Conservation (phyloP, 306 rosid genomes). For the Canavalia ensiformis region DNA sequence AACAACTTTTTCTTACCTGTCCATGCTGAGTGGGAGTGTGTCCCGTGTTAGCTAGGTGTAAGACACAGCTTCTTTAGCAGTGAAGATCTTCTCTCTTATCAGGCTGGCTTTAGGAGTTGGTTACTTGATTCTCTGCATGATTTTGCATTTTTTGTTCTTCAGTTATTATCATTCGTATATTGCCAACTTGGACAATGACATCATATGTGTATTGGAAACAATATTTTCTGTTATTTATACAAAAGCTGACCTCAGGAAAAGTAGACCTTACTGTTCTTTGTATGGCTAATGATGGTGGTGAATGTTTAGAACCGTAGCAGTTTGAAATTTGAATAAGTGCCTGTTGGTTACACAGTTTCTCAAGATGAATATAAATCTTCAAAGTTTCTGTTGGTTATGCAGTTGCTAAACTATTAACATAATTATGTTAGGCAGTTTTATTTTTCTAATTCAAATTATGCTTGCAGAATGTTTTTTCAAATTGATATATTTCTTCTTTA, state of each 20-base stretch:
- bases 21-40: background rate
- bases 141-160: slow-evolving; percentile 32
- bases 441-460: slow-evolving; percentile 14
- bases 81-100: slow-evolving; percentile 11
- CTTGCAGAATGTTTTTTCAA: slow-evolving; percentile 32
- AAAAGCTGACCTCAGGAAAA: background rate
- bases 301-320: background rate
- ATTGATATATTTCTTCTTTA: slow-evolving; percentile 20
- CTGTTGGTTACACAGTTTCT: slow-evolving; percentile 14
- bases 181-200: slow-evolving; percentile 8
- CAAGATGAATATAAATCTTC: slow-evolving; percentile 16
- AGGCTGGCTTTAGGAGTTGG: background rate
- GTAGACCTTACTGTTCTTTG: background rate
- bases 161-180: background rate
- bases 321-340: background rate
- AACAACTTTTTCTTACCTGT: background rate
- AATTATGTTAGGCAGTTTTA: slow-evolving; percentile 21
- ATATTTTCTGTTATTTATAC: background rate
- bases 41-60: background rate
- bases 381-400: background rate
- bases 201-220: background rate
- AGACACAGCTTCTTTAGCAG: background rate
- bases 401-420: slow-evolving; percentile 28
- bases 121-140: background rate
- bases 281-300: slow-evolving; percentile 7